phyloP scores from a whole-genome alignment of 2,329 filamentous ascomycete species.

The Graphiopsis chlorocephala region DNA sequence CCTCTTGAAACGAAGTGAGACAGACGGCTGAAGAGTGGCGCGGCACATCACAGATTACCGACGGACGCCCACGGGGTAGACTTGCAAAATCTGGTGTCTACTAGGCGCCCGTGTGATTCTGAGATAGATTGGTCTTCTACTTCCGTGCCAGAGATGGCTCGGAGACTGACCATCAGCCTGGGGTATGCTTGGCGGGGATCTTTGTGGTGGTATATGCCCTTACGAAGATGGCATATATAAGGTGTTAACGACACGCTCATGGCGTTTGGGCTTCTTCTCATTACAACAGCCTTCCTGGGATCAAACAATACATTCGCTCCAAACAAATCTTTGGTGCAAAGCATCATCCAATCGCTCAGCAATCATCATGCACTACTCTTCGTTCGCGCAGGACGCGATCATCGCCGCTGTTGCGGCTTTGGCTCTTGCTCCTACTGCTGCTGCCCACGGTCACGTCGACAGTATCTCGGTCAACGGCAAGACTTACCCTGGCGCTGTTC shows the following conservation, averaged over 20 bases:
- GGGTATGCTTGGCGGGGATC: slow-evolving; percentile 9
- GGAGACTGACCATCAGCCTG: slow-evolving; percentile 8
- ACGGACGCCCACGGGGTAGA: slow-evolving; percentile 9
- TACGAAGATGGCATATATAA: neutral
- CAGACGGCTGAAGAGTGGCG: slow-evolving; percentile 1
- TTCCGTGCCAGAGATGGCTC: slow-evolving; percentile 14
- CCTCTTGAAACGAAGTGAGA: slow-evolving; percentile 9
- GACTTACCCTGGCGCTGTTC: slow-evolving; percentile 29
- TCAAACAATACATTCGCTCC: neutral
- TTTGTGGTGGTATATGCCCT: neutral
- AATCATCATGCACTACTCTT: slow-evolving; percentile 14
- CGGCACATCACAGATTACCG: neutral
- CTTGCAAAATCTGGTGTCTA: neutral
- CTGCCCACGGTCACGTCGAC: slow-evolving; percentile 47
- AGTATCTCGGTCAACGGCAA: slow-evolving; percentile 47
- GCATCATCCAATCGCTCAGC: slow-evolving; percentile 3
- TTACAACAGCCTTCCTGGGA: neutral
- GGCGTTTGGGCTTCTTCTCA: neutral
- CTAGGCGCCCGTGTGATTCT: slow-evolving; percentile 9
- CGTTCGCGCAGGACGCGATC: slow-evolving; percentile 9
- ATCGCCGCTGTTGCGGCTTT: slow-evolving; percentile 8
- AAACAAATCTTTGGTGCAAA: neutral
- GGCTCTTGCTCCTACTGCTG: slow-evolving; percentile 9
- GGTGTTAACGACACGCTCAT: neutral
- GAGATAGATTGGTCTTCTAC: slow-evolving; percentile 13